Evolutionary conservation across 169 alveolate species (phyloP), one percentile per base, ranked within the genome.

Genomic region (Cryptosporidium muris): DNA sequence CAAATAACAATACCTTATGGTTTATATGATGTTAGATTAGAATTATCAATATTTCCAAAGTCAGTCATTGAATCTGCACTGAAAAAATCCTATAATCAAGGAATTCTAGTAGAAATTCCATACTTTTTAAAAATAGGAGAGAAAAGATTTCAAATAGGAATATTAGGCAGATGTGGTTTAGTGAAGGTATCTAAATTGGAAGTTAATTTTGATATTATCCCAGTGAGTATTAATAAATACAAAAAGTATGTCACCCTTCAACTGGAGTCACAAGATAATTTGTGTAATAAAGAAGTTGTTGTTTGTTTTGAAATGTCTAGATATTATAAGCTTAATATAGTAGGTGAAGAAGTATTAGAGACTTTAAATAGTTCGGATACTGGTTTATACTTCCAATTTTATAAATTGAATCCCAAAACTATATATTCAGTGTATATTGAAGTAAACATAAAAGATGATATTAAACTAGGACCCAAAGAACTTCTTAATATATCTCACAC

Each of bases 121-220:
- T 25, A 25, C 12, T 12, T 7, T 60, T 8, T 36, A 25, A 60
- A 40, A 60, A 43, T 43, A 7, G 62, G 60, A 40, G 40, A 56
- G 7, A 54, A 38, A 34, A 53, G 25, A 8, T 42, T 74, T 2
- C 68, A 74, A 25, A 36, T 74, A 6, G 63, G 64, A 4, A 60
- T 47, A 5, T 6, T 51, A n/a, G 48, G 47, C 16, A 67, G 40
- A 38, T 74, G 85, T 45, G 85, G 66, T 9, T 3, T 3, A 45
- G 38, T 74, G 7, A 40, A 74, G 36, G 7, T 74, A 6, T 34
- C n/a, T 4, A 54, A 58, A 34, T 42, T 45, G 2, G 40, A 58
- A 40, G 3, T 74, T 5, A 63, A 74, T 40, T 74, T 74, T 60
- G 85, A 68, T 8, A 74, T 43, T 47, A 54, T 74, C n/a, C 85